Base-by-base conservation (phyloP, 495 filamentous ascomycete species). In the Aspergillus sclerotioniger region DNA sequence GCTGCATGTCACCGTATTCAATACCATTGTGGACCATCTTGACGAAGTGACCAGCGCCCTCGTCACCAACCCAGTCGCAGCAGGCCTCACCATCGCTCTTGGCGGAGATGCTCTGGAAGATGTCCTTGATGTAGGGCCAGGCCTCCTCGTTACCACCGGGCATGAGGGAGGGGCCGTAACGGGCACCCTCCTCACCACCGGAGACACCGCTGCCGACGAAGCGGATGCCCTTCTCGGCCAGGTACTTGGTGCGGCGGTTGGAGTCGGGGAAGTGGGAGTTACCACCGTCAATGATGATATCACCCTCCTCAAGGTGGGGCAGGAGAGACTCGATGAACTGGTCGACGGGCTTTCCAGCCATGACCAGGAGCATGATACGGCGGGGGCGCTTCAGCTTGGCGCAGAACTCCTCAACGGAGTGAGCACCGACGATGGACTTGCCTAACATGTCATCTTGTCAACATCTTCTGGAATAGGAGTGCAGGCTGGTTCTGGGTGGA, bases 21-120 rank as follows among this genome's bases (percentile, higher is more conserved):
- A 98, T 98, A 84, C 94, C 94, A 76, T 98, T 98, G 87, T 98
- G 94, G 58, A 98, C 94, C 95, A 98, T 98, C 88, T 98, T 98
- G 81, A 98, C 92, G 83, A 96, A 98, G 85, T 98, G 94, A 59
- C 94, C 94, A 71, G 94, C 87, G 83, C 94, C 94, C 73, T 96
- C 92, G 81, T 98, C 94, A 82, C 94, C 94, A 64, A 98, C 94
- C 94, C 94, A 98, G 77, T 98, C 92, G 73, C 94, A 98, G 85
- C 94, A 98, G 44, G 94, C 75, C 83, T 98, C 95, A 61, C 86
- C 87, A 65, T 96, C 92, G 72, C 89, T 92, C 86, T 98, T 98
- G 74, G 94, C 95, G 61, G 94, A 80, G 68, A 98, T 96, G 82
- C 84, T 88, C 82, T 98, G 94, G 82, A 98, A 94, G 69, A 98